phyloP scores from a whole-genome alignment of 768 basidiomycete genomes.

The Gyrodon lividus region DNA sequence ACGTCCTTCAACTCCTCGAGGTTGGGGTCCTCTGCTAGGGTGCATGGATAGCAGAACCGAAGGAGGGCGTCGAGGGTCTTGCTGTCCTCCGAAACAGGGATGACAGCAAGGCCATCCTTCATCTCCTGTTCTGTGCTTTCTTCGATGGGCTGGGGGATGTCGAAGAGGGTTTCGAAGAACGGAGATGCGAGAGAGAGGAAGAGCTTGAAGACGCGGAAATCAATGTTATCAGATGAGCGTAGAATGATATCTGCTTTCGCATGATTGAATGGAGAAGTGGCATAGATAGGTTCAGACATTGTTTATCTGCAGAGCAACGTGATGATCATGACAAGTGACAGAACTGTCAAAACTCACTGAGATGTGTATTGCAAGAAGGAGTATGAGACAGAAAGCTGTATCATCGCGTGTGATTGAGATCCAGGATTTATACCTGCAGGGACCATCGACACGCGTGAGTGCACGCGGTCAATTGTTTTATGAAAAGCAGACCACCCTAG shows the following conservation, averaged over 20 bases:
- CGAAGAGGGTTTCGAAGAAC: constrained; percentile 35
- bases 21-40: constrained; percentile 20
- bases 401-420: no score
- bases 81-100: constrained; percentile 20
- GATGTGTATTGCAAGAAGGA: not conserved
- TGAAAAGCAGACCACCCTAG: no score
- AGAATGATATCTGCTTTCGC: constrained; percentile 23
- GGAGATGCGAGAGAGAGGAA: constrained; percentile 34
- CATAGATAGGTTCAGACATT: not conserved
- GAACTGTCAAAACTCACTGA: not conserved
- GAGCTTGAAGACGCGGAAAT: constrained; percentile 32
- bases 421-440: no score
- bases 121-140: constrained; percentile 7
- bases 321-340: not conserved
- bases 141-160: constrained; percentile 22
- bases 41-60: constrained; percentile 26
- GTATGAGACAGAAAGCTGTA: no score
- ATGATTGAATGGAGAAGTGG: constrained; percentile 22
- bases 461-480: no score
- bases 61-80: constrained; percentile 22
- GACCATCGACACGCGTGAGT: no score
- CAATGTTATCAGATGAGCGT: constrained; percentile 27
- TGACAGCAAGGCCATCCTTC: constrained; percentile 19
- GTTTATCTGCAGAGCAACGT: not conserved
- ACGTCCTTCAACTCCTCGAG: constrained; percentile 12